These are phyloP conservation scores for Trichocladium uniseriatum DNA, from an alignment of 495 filamentous ascomycete genomes.

Conservation along the genomic window DNA sequence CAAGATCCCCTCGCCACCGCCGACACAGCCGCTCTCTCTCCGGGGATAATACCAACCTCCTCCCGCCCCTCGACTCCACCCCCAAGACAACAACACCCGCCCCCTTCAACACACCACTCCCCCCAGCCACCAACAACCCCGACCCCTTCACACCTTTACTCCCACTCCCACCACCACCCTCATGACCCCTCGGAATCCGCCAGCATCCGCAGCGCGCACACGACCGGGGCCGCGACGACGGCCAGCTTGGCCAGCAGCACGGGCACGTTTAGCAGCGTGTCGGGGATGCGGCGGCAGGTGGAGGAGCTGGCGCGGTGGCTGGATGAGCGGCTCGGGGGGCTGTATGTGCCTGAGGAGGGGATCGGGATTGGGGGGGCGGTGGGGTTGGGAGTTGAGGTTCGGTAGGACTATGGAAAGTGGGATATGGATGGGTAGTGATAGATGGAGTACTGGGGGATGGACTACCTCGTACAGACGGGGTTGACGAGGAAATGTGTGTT, in stretches of 20 bases:
- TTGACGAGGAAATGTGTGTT: no score
- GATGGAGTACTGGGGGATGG: no score
- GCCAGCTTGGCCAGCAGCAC: slow-evolving; percentile 2
- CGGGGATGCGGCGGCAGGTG: slow-evolving; percentile 36
- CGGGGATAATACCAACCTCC: neutral
- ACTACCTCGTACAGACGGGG: no score
- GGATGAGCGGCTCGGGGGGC: slow-evolving; percentile 33
- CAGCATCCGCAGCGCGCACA: slow-evolving; percentile 23
- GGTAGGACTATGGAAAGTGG: no score
- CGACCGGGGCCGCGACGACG: slow-evolving; percentile 1
- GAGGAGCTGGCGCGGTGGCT: slow-evolving; percentile 40
- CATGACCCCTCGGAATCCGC: slow-evolving; percentile 25
- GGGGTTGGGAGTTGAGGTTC: neutral
- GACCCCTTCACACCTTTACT: neutral
- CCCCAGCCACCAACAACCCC: slow-evolving; percentile 1
- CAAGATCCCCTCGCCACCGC: neutral
- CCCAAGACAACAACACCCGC: neutral
- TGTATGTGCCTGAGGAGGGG: slow-evolving; percentile 37
- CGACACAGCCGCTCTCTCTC: neutral
- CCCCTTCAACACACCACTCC: neutral
- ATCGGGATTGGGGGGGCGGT: slow-evolving; percentile 19
- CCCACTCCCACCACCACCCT: neutral
- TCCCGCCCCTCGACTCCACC: neutral
- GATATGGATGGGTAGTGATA: neutral
- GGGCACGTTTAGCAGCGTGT: slow-evolving; percentile 13